These are phyloP conservation scores for Malus orientalis DNA, from an alignment of 306 rosid species.

Conservation along the genomic window DNA sequence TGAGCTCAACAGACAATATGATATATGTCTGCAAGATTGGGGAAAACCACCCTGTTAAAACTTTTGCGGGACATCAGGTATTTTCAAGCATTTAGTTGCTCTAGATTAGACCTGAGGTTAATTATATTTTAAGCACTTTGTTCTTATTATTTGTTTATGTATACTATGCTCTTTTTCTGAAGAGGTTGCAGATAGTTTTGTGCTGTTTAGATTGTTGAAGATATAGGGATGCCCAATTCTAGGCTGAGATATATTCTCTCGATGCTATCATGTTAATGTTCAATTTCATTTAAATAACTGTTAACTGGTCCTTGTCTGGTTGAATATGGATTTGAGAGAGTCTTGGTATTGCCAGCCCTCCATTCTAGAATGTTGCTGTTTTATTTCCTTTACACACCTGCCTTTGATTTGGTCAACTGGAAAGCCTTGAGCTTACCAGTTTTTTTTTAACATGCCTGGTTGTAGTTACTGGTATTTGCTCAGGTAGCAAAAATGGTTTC, in stretches of 20 bases:
- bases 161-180: background rate
- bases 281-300: background rate
- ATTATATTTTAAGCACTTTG: background rate
- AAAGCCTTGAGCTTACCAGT: constrained; percentile 1
- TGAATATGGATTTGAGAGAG: background rate
- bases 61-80: constrained; percentile 92
- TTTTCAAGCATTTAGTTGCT: background rate
- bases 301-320: background rate
- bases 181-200: background rate
- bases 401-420: background rate
- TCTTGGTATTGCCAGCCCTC: background rate
- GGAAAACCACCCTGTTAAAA: constrained; percentile 61
- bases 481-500: constrained; percentile 6
- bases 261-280: background rate
- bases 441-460: background rate
- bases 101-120: background rate
- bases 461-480: constrained; percentile 6
- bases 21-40: constrained; percentile 91
- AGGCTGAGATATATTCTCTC: background rate
- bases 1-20: constrained; percentile 84
- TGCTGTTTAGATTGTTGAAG: background rate
- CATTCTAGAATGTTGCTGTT: background rate
- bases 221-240: background rate
- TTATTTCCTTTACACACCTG: background rate
- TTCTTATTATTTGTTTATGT: background rate